Percentiles rank a stretch among this genome's conserved stretches.
These are phyloP conservation scores for Cladosporium sp. DNA, from an alignment of 2,329 filamentous ascomycete species.

Conservation along the genomic window DNA sequence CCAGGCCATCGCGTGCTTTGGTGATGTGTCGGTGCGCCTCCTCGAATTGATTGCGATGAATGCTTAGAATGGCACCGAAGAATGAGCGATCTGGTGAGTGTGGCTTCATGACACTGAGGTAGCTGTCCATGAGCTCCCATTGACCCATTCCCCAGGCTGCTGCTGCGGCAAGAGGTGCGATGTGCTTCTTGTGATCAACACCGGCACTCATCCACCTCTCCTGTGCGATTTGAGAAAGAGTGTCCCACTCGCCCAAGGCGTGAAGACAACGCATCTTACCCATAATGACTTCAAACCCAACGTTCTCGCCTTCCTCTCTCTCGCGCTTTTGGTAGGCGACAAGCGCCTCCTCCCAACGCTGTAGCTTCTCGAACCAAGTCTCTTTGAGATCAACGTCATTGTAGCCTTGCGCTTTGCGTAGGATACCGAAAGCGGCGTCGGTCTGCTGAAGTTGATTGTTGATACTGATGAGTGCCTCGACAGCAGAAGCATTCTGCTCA, in stretches of 20 bases:
- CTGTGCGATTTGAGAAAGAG: constrained; percentile 79
- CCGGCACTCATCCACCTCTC: constrained; percentile 86
- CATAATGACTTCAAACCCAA: constrained; percentile 93
- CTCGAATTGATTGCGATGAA: constrained; percentile 93
- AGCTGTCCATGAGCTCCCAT: constrained; percentile 98
- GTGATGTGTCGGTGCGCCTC: constrained; percentile 86
- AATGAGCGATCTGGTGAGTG: constrained; percentile 92
- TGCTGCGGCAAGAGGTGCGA: constrained; percentile 89
- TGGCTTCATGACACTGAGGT: constrained; percentile 90
- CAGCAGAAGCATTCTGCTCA: constrained; percentile 90
- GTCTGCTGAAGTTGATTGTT: constrained; percentile 99
- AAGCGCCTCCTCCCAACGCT: constrained; percentile 96
- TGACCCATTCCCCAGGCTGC: constrained; percentile 95
- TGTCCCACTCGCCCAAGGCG: constrained; percentile 95
- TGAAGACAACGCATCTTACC: constrained; percentile 99
- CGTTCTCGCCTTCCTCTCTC: constrained; percentile 53
- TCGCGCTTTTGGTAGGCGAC: constrained; percentile 88
- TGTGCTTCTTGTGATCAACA: constrained; percentile 75
- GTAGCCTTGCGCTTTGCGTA: constrained; percentile 92
- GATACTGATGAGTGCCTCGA: constrained; percentile 96
- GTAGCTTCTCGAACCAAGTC: constrained; percentile 98
- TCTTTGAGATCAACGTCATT: constrained; percentile 94
- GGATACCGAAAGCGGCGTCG: constrained; percentile 95
- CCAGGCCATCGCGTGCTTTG: constrained; percentile 85
- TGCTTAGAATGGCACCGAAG: constrained; percentile 91